These are phyloP conservation scores for Cardamine chenopodiifolia DNA, from an alignment of 345 rosid species.

Conservation along the genomic window DNA sequence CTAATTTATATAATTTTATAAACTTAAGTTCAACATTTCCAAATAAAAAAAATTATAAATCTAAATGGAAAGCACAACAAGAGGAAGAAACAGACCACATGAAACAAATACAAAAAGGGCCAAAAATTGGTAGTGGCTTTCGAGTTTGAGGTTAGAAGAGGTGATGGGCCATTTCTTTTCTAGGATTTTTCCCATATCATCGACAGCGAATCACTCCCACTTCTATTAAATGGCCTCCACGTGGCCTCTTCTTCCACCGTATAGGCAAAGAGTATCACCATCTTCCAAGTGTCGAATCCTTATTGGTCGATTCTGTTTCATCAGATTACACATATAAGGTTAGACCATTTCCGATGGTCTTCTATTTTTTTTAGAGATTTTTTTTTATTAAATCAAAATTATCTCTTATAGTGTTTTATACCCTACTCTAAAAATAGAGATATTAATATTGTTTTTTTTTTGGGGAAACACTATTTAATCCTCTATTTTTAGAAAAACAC, in stretches of 20 bases:
- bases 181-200: conserved; percentile 7
- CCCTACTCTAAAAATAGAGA: too few relatives aligned
- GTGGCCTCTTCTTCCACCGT: conserved; percentile 22
- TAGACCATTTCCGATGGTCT: too few relatives aligned
- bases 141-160: conserved; percentile 15
- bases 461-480: too few relatives aligned
- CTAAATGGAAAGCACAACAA: background rate
- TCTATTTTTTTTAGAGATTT: too few relatives aligned
- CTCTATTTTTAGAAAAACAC: too few relatives aligned
- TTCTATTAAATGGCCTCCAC: conserved; percentile 6
- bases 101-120: background rate
- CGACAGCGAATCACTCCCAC: conserved; percentile 21
- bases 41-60: too few relatives aligned
- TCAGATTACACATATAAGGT: background rate
- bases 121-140: background rate
- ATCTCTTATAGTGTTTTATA: too few relatives aligned
- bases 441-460: too few relatives aligned
- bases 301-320: background rate
- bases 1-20: too few relatives aligned
- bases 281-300: background rate
- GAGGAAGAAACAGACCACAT: background rate
- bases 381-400: too few relatives aligned
- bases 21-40: background rate
- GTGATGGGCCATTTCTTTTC: conserved; percentile 18
- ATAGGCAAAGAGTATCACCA: background rate